Percentiles rank a stretch among this genome's conserved stretches.
Conservation (phyloP, 1,139 yeast species). For the Scheffersomyces cryptocercus region DNA sequence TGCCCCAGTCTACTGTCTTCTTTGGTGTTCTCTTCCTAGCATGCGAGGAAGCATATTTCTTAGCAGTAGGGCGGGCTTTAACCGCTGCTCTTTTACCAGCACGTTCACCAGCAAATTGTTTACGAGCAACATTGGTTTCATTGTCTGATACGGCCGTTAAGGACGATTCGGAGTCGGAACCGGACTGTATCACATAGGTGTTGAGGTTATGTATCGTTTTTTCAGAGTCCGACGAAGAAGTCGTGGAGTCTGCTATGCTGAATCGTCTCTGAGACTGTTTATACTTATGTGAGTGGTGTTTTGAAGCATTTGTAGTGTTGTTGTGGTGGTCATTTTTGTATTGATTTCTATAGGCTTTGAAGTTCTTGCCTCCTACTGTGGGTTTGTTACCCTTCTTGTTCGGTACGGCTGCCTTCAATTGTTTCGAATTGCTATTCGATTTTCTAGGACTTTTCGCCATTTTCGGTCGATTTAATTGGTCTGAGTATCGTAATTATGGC, state of each 20-base stretch:
- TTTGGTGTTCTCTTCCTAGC: conserved; percentile 26
- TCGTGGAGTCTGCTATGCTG: conserved; percentile 42
- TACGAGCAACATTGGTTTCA: conserved; percentile 11
- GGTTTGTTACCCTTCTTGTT: background rate
- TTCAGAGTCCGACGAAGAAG: conserved; percentile 30
- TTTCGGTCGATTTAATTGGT: background rate
- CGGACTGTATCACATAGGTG: background rate
- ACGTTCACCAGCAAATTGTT: conserved; percentile 15
- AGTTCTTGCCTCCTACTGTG: conserved; percentile 35
- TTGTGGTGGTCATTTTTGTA: conserved; percentile 4
- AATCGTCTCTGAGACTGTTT: conserved; percentile 31
- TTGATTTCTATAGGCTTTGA: conserved; percentile 23
- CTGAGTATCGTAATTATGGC: too few species aligned
- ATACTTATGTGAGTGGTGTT: background rate
- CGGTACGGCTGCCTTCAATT: conserved; percentile 2
- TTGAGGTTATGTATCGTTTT: conserved; percentile 7
- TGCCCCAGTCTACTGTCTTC: conserved; percentile 24
- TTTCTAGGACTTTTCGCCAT: conserved; percentile 38
- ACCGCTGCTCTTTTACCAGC: conserved; percentile 7
- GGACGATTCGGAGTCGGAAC: conserved; percentile 33
- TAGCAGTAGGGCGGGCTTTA: conserved; percentile 8
- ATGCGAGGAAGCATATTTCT: conserved; percentile 8
- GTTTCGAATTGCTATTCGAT: conserved; percentile 5
- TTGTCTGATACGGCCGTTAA: conserved; percentile 44
- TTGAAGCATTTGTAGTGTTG: conserved; percentile 2